Evolutionary conservation across 2,329 filamentous ascomycete genomes (phyloP).

Genomic region (Fusarium buharicum): DNA sequence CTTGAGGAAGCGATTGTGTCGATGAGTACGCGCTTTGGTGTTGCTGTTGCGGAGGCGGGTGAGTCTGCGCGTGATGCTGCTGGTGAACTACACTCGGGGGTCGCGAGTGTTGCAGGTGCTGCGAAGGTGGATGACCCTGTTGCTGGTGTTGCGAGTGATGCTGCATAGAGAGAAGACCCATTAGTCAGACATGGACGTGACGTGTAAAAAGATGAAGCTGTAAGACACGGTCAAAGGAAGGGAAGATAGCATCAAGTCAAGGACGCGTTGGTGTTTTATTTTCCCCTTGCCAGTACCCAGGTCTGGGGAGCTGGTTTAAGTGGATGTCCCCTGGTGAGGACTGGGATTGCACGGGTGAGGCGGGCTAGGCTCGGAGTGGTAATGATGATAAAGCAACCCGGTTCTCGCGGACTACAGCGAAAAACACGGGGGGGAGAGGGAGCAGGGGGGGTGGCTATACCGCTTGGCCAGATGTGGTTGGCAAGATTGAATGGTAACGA

Average conservation of each 20-base stretch:
- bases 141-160: constrained; percentile 79
- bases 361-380: constrained; percentile 58
- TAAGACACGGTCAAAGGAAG: constrained; percentile 46
- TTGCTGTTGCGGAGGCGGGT: constrained; percentile 70
- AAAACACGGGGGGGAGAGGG: constrained; percentile 40
- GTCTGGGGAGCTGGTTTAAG: constrained; percentile 56
- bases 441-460: constrained; percentile 46
- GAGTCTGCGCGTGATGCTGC: constrained; percentile 74
- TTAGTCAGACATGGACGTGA: constrained; percentile 60
- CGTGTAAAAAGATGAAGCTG: constrained; percentile 48
- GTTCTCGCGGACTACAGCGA: constrained; percentile 46
- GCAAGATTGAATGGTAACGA: constrained; percentile 24
- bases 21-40: constrained; percentile 74
- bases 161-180: constrained; percentile 72
- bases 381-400: constrained; percentile 54
- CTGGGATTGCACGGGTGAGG: constrained; percentile 62
- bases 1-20: constrained; percentile 70
- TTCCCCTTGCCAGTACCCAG: constrained; percentile 59
- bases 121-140: constrained; percentile 75
- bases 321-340: constrained; percentile 55
- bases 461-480: constrained; percentile 42
- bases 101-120: constrained; percentile 76
- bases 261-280: constrained; percentile 64
- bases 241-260: constrained; percentile 54
- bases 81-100: constrained; percentile 79